phyloP scores from a whole-genome alignment of 73 alveolate species.

The Paramecium pentaurelia region DNA sequence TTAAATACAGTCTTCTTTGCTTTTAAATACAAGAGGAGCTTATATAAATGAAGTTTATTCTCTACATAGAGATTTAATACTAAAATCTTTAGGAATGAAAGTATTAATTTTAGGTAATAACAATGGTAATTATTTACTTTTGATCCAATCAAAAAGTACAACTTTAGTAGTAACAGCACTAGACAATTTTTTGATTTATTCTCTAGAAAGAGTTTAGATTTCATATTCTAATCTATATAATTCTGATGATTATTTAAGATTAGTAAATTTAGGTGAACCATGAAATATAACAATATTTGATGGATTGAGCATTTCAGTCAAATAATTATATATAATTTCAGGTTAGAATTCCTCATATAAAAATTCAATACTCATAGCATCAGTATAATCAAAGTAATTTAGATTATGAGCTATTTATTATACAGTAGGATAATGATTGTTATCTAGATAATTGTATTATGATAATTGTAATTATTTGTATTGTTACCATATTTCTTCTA shows the following conservation, averaged over 20 bases:
- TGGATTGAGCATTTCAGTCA: constrained; percentile 31
- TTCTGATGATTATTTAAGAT: not conserved
- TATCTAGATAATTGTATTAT: constrained; percentile 1
- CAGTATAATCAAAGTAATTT: constrained; percentile 5
- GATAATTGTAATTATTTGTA: not conserved
- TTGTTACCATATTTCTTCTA: constrained; percentile 24
- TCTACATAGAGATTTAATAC: not conserved
- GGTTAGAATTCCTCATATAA: constrained; percentile 35
- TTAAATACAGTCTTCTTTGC: constrained; percentile 43
- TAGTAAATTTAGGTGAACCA: not conserved
- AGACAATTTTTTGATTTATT: not conserved
- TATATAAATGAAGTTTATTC: not conserved
- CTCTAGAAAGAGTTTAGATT: not conserved
- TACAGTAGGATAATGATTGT: constrained; percentile 16
- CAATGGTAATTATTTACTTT: not conserved
- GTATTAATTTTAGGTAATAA: not conserved
- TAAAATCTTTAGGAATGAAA: constrained; percentile 9
- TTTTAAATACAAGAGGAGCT: constrained; percentile 34
- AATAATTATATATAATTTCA: not conserved
- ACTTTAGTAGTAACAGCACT: constrained; percentile 17
- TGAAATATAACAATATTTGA: not conserved
- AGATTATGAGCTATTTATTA: constrained; percentile 24
- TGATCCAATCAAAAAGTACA: not conserved
- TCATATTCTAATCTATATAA: constrained; percentile 25
- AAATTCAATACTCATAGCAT: constrained; percentile 5